Evolutionary conservation across 2,329 filamentous ascomycete genomes (phyloP), one percentile per base, ranked within the genome.

Genomic region (Calonectria pseudoturangicola): DNA sequence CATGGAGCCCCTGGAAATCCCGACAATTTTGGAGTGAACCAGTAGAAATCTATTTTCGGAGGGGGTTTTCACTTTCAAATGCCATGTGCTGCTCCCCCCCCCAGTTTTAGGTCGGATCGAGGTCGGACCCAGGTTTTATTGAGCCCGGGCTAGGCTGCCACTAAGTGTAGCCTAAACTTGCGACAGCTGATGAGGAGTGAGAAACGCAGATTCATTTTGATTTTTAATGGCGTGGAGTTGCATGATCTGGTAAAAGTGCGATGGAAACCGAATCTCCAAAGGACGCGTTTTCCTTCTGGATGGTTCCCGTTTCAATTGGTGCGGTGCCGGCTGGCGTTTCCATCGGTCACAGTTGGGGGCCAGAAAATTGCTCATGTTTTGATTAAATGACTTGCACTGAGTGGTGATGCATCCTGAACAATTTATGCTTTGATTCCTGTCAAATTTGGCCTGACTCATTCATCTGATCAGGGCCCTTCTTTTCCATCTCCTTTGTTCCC

Each of bases 101-200:
- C 30, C 30, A 10, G 8, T 28, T n/a, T 16, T 41, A 39, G 54
- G 21, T 28, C 21, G 15, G 54, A 60, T 36, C 41, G 33, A 36
- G 54, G 54, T 60, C 36, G 5, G 54, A 28, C 33, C 33, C 25
- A 41, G 30, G 51, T 30, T 51, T 28, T 25, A 27, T 39, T 58
- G 54, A 41, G n/a, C 25, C n/a, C n/a, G 18, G 21, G 21, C 54
- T 60, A 60, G 21, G 54, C 36, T 60, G 54, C 54, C 54, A 60
- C 54, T 60, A 60, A 60, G 21, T 41, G 54, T 41, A 60, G 54
- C 54, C 54, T 60, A 60, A 60, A 60, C 33, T 41, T 60, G 54
- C 33, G 33, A 41, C n/a, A 27, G 54, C 54, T 41, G 33, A 41
- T 60, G 21, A 10, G 9, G 36, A 41, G 21, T 41, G 39, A 21